Conservation (phyloP, 495 filamentous ascomycete genomes). For the Lophiotrema nucula region DNA sequence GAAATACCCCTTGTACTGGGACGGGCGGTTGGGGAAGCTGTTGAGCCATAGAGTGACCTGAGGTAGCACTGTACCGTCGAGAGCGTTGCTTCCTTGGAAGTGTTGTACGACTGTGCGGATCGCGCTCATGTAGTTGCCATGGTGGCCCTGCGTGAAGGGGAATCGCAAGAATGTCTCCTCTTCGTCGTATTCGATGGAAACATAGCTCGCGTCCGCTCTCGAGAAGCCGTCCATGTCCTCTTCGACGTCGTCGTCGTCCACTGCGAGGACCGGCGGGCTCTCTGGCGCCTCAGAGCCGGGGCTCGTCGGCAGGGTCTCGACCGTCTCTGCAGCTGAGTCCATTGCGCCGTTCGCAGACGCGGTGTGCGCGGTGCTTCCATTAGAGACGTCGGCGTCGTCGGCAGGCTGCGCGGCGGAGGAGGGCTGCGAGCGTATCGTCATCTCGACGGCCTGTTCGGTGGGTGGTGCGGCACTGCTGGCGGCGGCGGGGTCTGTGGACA, state of each 20-base stretch:
- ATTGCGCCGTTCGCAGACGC: background rate
- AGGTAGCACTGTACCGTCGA: conserved; percentile 34
- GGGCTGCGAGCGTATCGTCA: conserved; percentile 51
- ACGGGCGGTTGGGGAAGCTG: conserved; percentile 25
- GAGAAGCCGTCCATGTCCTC: conserved; percentile 21
- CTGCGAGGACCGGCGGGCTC: conserved; percentile 32
- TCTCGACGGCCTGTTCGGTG: conserved; percentile 43
- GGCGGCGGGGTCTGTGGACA: conserved; percentile 37
- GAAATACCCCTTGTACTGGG: conserved; percentile 39
- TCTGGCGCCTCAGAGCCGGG: conserved; percentile 18
- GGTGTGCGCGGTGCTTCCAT: no score
- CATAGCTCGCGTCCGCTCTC: conserved; percentile 10
- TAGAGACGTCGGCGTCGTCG: conserved; percentile 17
- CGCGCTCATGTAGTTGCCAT: conserved; percentile 17
- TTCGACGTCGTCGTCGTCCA: conserved; percentile 37
- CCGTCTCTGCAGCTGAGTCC: conserved; percentile 15
- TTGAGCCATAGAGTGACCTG: conserved; percentile 40
- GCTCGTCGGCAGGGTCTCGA: conserved; percentile 12
- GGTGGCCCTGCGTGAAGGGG: conserved; percentile 14
- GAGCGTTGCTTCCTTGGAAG: conserved; percentile 16
- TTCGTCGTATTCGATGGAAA: conserved; percentile 31
- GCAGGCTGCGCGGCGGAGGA: conserved; percentile 39
- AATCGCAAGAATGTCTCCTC: conserved; percentile 16
- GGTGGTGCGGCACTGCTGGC: conserved; percentile 35
- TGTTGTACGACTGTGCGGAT: conserved; percentile 12